Evolutionary conservation across 257 asterid species (phyloP).

Genomic region (Jasminum sambac): DNA sequence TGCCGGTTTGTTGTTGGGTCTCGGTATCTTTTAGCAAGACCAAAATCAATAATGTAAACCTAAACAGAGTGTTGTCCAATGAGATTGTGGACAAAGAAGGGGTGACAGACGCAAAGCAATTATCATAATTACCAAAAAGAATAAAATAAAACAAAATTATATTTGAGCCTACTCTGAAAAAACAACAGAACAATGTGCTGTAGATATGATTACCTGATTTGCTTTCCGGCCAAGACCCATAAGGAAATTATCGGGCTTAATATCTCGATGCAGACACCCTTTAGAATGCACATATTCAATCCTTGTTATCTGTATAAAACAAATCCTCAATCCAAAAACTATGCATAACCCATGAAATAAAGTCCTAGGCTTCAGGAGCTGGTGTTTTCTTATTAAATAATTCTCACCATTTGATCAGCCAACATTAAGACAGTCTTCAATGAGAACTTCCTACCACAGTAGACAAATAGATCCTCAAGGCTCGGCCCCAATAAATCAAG

Average conservation of each 20-base stretch:
- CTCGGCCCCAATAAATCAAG: slow-evolving; percentile 91
- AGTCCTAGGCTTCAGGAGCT: slow-evolving; percentile 3
- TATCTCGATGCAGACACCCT: slow-evolving; percentile 92
- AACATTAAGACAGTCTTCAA: slow-evolving; percentile 86
- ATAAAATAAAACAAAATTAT: slow-evolving; percentile 16
- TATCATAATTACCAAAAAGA: slow-evolving; percentile 2
- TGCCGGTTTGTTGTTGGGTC: slow-evolving; percentile 81
- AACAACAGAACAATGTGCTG: slow-evolving; percentile 6
- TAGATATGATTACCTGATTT: slow-evolving; percentile 59
- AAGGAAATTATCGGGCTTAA: slow-evolving; percentile 93
- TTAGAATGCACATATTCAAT: slow-evolving; percentile 89
- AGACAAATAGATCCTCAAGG: slow-evolving; percentile 93
- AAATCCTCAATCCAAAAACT: slow-evolving; percentile 8
- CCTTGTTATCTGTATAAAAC: slow-evolving; percentile 62
- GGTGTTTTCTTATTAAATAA: neutral
- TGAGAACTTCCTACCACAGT: slow-evolving; percentile 87
- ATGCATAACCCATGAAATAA: neutral
- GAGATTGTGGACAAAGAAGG: slow-evolving; percentile 14
- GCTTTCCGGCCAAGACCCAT: slow-evolving; percentile 99
- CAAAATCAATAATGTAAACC: slow-evolving; percentile 94
- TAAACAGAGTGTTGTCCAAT: slow-evolving; percentile 27
- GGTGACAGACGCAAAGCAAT: slow-evolving; percentile 10
- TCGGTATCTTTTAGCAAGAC: slow-evolving; percentile 91
- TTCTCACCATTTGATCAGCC: slow-evolving; percentile 94
- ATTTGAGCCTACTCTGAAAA: neutral